Evolutionary conservation across 768 basidiomycete species (phyloP), one percentile per base, ranked within the genome.

Genomic region (Macrolepiota dolichaula): DNA sequence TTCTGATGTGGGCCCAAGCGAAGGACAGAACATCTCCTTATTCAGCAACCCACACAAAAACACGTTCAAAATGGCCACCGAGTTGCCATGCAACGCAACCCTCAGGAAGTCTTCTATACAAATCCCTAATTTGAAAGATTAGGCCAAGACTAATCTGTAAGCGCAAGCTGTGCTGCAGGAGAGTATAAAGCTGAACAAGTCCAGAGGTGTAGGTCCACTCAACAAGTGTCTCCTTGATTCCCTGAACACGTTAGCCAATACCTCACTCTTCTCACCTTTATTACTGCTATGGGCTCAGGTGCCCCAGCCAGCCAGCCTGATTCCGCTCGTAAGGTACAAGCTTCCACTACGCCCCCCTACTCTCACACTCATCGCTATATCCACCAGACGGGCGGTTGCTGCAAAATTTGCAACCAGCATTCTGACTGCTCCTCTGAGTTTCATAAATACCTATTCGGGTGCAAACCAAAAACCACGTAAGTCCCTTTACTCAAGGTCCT

Each of bases 181-280:
- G 22, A 22, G 22, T 58, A 58, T 58, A 50, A 58, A 58, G 47
- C 32, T 12, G 35, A 37, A 36, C 47, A 22, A 36, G n/a, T n/a
- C 13, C 32, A 24, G 56, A 10, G 35, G n/a, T n/a, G 55, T 56
- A 44, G 55, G 55, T 57, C 56, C 56, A 53, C 19, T 12, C 56
- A 57, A 10, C 36, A 19, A 19, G 22, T 19, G 52, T n/a, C n/a
- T 38, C 35, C 37, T 54, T 25, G 35, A 24, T 36, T 13, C 19
- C 36, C 29, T 32, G 29, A 32, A 32, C 29, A 38, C 22, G 38
- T 37, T 19, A 17, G n/a, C 19, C 36, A 9, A 24, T 24, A 9
- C 35, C 52, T 38, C 52, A 17, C 35, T 24, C 37, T 38, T 38
- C 36, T 38, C 19, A 13, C 4, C 42, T 12, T 38, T 19, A 19